Base-by-base conservation (phyloP, 1,139 yeast species). In the Yamadazyma epiphylla region DNA sequence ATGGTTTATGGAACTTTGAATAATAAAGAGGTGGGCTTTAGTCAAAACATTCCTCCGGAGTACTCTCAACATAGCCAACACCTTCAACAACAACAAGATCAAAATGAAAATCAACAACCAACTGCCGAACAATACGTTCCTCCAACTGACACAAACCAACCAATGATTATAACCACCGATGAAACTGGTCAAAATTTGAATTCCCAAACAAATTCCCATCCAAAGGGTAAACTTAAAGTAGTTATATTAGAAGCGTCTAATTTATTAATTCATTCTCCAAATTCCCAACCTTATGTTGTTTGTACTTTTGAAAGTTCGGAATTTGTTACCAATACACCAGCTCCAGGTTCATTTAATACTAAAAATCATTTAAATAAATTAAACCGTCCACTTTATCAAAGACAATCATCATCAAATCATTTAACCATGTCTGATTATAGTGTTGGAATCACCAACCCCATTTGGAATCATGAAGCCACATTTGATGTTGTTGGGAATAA, bases 261-360 rank as follows among this genome's bases (percentile, higher is more conserved):
- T 43, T 65, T 88, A 39, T 62, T 70, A 26, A 74, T 80, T 17
- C 64, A 66, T 32, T 59, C 75, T 3, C 36, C 49, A 20, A 63
- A 71, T 41, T 58, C 58, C 26, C 81, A 77, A 46, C 96, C 96
- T 3, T 89, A 89, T 54, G 96, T 86, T 15, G 96, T 89, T 20
- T 86, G 95, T 55, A 85, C 95, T 2, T 89, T 85, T 60, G 96
- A 88, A 53, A 82, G 94, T 39, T 82, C 95, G 2, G 97, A 89
- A 60, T 85, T 81, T 44, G 88, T 89, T 38, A 80, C 95, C 16
- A 78, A 79, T 41, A 17, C 20, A 17, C 20, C 20, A 7, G 89
- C 91, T 11, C 88, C 94, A 3, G 83, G 77, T 39, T 72, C 81
- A 19, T 69, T 69, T 42, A 28, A 26, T 13, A 20, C 17, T 24